Evolutionary conservation across 169 alveolate genomes (phyloP).

Genomic region (Hepatocystis sp.): DNA sequence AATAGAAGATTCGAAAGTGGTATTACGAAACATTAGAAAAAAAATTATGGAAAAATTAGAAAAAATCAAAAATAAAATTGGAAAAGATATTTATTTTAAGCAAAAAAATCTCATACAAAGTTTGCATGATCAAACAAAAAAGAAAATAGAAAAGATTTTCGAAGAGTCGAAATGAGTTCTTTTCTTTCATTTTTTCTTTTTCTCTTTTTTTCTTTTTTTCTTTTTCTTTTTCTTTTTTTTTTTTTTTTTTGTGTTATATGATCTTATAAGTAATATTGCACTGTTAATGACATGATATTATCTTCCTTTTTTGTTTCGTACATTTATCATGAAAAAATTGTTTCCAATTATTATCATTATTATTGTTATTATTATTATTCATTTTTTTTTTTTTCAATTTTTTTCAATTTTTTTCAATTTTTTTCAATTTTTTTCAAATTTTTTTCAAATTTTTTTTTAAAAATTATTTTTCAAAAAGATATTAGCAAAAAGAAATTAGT

Average conservation of each 20-base stretch:
- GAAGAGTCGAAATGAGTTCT: conserved; percentile 7
- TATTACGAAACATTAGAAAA: conserved; percentile 38
- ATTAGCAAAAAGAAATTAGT: no score
- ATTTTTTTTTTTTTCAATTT: no score
- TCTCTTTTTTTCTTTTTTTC: not conserved
- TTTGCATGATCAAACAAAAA: conserved; percentile 54
- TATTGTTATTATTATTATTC: no score
- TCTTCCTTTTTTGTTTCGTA: no score
- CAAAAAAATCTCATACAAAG: conserved; percentile 54
- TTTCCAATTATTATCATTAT: no score
- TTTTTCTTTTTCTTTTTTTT: not conserved
- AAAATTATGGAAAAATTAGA: conserved; percentile 31
- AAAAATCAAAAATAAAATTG: conserved; percentile 22
- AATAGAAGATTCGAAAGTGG: conserved; percentile 44
- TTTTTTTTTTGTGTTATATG: not conserved
- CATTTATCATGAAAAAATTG: no score
- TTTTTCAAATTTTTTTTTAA: no score
- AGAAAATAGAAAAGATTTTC: conserved; percentile 21
- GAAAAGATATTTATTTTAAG: conserved; percentile 35
- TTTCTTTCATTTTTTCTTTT: not conserved
- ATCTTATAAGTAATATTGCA: no score
- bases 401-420: no score
- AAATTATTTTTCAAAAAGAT: no score
- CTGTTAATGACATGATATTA: no score
- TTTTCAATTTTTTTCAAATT: no score